A percentile compares a stretch with the other conserved stretches of the same genome.
Evolutionary conservation across 2,329 filamentous ascomycete genomes (phyloP).

Genomic region (Sporothrix schenckii): DNA sequence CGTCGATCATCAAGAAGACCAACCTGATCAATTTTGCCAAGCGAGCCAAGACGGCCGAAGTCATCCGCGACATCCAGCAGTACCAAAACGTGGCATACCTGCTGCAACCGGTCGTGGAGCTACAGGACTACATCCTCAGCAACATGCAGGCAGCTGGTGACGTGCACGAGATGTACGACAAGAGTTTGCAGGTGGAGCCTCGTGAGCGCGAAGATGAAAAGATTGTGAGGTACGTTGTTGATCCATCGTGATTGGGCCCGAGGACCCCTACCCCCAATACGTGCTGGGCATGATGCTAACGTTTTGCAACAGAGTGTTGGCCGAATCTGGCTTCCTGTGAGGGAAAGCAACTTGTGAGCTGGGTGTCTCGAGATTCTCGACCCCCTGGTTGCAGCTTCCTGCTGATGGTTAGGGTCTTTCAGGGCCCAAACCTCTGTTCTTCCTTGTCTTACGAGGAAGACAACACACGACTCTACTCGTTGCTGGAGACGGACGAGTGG

Average conservation of each 20-base stretch:
- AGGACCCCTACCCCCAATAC: no score
- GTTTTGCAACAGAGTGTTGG: conserved; percentile 40
- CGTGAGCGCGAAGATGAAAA: conserved; percentile 98
- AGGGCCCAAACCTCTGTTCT: conserved; percentile 4
- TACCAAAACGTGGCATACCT: conserved; percentile 98
- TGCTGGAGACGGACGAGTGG: background rate
- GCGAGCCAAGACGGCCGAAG: conserved; percentile 94
- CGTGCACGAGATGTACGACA: conserved; percentile 99
- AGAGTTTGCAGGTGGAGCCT: conserved; percentile 89
- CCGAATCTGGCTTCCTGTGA: conserved; percentile 45
- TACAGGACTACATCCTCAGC: conserved; percentile 94
- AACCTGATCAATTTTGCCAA: conserved; percentile 99
- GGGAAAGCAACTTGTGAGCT: background rate
- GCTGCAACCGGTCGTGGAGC: conserved; percentile 81
- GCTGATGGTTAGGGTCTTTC: conserved; percentile 8
- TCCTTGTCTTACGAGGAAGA: conserved; percentile 3
- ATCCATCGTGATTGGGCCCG: background rate
- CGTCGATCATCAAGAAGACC: conserved; percentile 93
- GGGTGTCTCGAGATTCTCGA: background rate
- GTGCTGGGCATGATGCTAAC: conserved; percentile 29
- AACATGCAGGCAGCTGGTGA: conserved; percentile 96
- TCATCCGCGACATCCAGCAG: conserved; percentile 97
- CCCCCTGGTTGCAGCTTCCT: background rate
- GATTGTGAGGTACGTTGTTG: conserved; percentile 81
- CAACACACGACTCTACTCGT: background rate